Evolutionary conservation across 176 grass and related monocot species (phyloP), one percentile per base, ranked within the genome.

Genomic region (Cymbopogon citratus): DNA sequence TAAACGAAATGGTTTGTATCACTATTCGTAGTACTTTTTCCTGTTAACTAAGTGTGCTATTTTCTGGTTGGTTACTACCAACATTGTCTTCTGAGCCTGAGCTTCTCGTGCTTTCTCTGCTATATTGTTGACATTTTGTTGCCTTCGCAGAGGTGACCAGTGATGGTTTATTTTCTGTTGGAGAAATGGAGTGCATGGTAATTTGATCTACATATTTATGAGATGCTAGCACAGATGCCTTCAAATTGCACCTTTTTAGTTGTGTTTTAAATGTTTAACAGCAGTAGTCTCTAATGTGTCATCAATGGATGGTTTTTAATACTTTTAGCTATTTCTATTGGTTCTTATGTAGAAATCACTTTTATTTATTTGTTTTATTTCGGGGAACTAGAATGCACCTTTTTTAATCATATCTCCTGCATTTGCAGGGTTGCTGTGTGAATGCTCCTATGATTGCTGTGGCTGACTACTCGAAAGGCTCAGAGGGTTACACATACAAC

Each of bases 161-260:
- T 25, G 95, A 98, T 91, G 95, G 95, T 74, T 76, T 98, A 84
- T 98, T 98, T 91, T 93, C 88, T 67, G 95, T 98, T 39, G 95
- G 90, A 62, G 95, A 98, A 85, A 98, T 98, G 92, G 90, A 98
- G 68, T 98, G 95, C 85, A 98, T 98, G 95, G 95, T 98, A 93
- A 87, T 18, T 0, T 54, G 35, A 48, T 52, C 12, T 28, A 48
- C 57, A 26, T 21, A 36, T 80, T 80, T 64, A 52, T 10, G 10
- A 28, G n/a, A 46, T 74, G 56, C 35, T 65, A 29, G 21, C 36
- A 6, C 19, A 12, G 5, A 79, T 79, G 23, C 36, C 21, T 84
- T 41, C 31, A 75, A 74, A 43, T 54, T 63, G 7, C 69, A 6
- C 7, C 12, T 18, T 79, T 83, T 26, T 63, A 84, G 9, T 41